Base-by-base conservation (phyloP, 2,329 filamentous ascomycete genomes). In the Aschersonia sp. region DNA sequence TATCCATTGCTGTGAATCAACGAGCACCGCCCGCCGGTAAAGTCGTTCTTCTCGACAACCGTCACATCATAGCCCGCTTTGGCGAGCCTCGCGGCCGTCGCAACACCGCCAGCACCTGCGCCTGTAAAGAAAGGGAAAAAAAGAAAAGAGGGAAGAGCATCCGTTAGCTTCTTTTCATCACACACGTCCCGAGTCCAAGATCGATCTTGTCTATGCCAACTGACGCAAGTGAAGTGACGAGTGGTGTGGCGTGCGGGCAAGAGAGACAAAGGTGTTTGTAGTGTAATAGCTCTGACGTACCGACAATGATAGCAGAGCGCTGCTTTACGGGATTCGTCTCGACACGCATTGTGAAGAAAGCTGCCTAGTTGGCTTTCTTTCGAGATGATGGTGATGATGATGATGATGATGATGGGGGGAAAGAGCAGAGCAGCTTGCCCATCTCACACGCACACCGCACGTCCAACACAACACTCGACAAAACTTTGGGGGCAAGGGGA, bases 31-130 rank as follows among this genome's bases (percentile, higher is more conserved):
- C 84, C 84, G 43, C 84, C 84, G 0, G 78, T 81, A 59, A 84
- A 84, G 48, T 67, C 66, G 57, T 87, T 87, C 68, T 87, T 87
- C 62, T 88, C 84, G n/a, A 87, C 65, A 2, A 87, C 79, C 0
- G 81, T 87, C n/a, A 87, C 83, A 35, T 71, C 61, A 59, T 82
- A 79, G 40, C 83, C 84, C 2, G 81, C 74, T 58, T 81, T 81
- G 45, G 81, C 80, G 9, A 87, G 74, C 43, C 83, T 77, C 2
- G 83, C 83, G 48, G 84, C 81, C 2, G 78, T 79, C n/a, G 81
- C 75, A 41, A 85, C 76, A 49, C 83, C 83, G 45, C 83, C 84
- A 43, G 78, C 77, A 50, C 84, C 84, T 32, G 83, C 82, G 52
- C 83, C 82, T 72, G 22, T 22, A 22, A 22, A 22, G 2, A 22